Percentiles rank a stretch among this genome's conserved stretches.
phyloP scores from a whole-genome alignment of 176 grass and related monocot species.

The Ensete ventricosum region DNA sequence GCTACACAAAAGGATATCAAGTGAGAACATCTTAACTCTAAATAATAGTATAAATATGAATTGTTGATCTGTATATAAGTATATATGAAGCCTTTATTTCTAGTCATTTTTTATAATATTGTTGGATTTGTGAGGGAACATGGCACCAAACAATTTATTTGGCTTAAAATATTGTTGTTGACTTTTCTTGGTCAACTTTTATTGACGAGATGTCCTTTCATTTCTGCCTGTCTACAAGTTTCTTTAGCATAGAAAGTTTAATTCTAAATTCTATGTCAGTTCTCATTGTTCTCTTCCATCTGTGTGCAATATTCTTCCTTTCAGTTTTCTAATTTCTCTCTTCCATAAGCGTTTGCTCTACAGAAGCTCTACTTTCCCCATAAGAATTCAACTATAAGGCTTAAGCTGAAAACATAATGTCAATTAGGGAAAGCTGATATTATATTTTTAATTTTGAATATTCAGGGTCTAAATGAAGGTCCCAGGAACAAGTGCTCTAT shows the following conservation, averaged over 20 bases:
- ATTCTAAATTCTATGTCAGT: not conserved
- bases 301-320: not conserved
- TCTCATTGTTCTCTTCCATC: not conserved
- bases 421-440: slow-evolving; percentile 9
- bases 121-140: not conserved
- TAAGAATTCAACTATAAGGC: not conserved
- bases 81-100: no score
- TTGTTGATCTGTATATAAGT: no score
- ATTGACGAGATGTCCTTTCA: not conserved
- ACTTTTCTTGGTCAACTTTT: not conserved
- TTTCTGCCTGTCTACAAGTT: not conserved
- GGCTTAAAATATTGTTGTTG: not conserved
- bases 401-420: not conserved
- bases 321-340: not conserved
- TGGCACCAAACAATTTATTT: not conserved
- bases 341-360: not conserved
- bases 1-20: no score
- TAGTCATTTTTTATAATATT: not conserved
- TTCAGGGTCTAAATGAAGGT: slow-evolving; percentile 44
- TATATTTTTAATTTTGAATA: not conserved
- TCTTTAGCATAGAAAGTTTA: not conserved
- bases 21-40: no score
- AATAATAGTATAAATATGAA: no score
- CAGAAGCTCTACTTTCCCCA: not conserved
- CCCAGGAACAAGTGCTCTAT: slow-evolving; percentile 55